A percentile compares a stretch with the other conserved stretches of the same genome.
Conservation (phyloP, 495 filamentous ascomycete genomes). For the Trichocladium uniseriatum region DNA sequence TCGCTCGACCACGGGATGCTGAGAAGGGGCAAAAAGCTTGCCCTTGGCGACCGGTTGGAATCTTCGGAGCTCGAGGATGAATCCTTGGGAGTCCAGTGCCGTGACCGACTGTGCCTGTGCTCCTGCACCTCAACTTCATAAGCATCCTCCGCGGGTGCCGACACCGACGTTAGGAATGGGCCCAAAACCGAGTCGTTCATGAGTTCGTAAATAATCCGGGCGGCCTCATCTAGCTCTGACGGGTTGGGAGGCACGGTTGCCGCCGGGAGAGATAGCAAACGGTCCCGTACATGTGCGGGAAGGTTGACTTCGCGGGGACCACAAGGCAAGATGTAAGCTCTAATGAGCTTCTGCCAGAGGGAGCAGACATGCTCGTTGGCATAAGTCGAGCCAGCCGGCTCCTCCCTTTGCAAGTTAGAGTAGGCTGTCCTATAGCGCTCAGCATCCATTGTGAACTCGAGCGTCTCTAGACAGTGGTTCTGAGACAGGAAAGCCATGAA, state of each 20-base stretch:
- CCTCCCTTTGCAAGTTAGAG: slow-evolving; percentile 38
- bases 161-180: slow-evolving; percentile 62
- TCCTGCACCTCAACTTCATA: slow-evolving; percentile 28
- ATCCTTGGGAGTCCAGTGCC: slow-evolving; percentile 32
- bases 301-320: slow-evolving; percentile 89
- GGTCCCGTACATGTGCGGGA: slow-evolving; percentile 73
- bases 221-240: slow-evolving; percentile 74
- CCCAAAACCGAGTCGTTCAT: slow-evolving; percentile 95
- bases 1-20: slow-evolving; percentile 31
- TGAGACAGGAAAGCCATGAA: slow-evolving; percentile 97
- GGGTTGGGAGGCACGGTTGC: slow-evolving; percentile 62
- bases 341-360: slow-evolving; percentile 57
- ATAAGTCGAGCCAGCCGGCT: slow-evolving; percentile 25
- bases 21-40: slow-evolving; percentile 36
- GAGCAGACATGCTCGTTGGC: slow-evolving; percentile 63
- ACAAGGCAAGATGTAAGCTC: slow-evolving; percentile 70
- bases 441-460: slow-evolving; percentile 96
- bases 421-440: slow-evolving; percentile 79
- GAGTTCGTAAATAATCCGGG: slow-evolving; percentile 81
- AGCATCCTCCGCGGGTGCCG: slow-evolving; percentile 26
- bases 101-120: slow-evolving; percentile 29
- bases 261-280: slow-evolving; percentile 56
- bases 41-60: slow-evolving; percentile 34
- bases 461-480: slow-evolving; percentile 92
- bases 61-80: slow-evolving; percentile 23